Evolutionary conservation across 306 rosid species (phyloP).

Genomic region (Corylus avellana): DNA sequence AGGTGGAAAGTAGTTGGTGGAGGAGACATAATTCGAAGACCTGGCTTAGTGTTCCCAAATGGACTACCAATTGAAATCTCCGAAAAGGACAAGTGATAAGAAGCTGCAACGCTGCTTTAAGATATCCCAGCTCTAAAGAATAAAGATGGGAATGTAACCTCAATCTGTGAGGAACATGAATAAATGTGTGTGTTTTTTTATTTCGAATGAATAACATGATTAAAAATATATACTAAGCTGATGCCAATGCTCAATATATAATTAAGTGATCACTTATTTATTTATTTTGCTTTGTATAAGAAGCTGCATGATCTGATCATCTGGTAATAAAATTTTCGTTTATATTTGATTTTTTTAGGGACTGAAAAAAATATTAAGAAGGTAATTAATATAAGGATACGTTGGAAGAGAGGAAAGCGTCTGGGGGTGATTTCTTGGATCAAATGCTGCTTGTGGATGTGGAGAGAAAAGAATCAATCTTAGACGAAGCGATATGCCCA

Average conservation of each 20-base stretch:
- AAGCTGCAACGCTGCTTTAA: too few relatives aligned
- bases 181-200: too few relatives aligned
- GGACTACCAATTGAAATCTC: slow-evolving; percentile 11
- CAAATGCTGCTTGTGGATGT: neutral
- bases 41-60: slow-evolving; percentile 16
- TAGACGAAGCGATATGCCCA: neutral
- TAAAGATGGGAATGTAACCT: neutral
- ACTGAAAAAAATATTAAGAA: neutral
- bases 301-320: too few relatives aligned
- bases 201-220: too few relatives aligned
- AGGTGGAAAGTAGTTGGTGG: slow-evolving; percentile 20
- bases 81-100: neutral
- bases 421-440: slow-evolving; percentile 21
- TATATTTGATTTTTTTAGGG: neutral
- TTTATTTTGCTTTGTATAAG: too few relatives aligned
- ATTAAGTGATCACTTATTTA: too few relatives aligned
- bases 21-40: neutral
- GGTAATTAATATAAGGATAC: neutral
- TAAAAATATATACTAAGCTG: too few relatives aligned
- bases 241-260: too few relatives aligned
- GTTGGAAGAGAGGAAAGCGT: neutral
- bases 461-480: neutral
- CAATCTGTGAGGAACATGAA: too few relatives aligned
- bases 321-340: neutral
- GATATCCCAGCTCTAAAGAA: too few relatives aligned